phyloP scores from a whole-genome alignment of 2,329 filamentous ascomycete genomes.

The Proliferodiscus dingleyae region DNA sequence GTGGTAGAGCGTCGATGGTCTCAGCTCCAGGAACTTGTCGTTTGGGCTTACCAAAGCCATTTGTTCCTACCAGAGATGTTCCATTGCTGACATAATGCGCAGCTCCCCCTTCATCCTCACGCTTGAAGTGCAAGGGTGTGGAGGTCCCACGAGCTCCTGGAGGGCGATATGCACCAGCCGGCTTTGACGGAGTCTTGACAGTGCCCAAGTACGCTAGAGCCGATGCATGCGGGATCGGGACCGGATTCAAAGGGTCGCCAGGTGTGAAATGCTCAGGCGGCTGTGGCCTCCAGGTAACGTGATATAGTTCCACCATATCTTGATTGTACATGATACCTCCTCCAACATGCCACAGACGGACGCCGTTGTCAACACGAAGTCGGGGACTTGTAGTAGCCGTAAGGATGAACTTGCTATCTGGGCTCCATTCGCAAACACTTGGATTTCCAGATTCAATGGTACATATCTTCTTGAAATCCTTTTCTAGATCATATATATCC shows the following conservation, averaged over 20 bases:
- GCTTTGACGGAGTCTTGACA: constrained; percentile 92
- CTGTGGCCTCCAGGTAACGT: constrained; percentile 82
- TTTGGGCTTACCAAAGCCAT: constrained; percentile 72
- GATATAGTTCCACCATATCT: constrained; percentile 91
- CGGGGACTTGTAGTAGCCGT: constrained; percentile 97
- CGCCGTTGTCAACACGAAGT: constrained; percentile 91
- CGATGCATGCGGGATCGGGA: constrained; percentile 77
- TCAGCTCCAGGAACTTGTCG: constrained; percentile 87
- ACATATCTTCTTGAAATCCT: constrained; percentile 85
- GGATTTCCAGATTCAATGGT: constrained; percentile 95
- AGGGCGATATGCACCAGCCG: constrained; percentile 92
- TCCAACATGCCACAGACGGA: constrained; percentile 90
- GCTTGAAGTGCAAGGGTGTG: constrained; percentile 92
- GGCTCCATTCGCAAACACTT: constrained; percentile 95
- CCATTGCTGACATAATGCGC: constrained; percentile 80
- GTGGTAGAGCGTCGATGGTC: constrained; percentile 56
- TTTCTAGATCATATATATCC: constrained; percentile 94
- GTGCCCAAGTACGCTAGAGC: constrained; percentile 77
- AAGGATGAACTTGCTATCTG: constrained; percentile 90
- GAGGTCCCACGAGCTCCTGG: constrained; percentile 85
- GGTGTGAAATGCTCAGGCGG: constrained; percentile 52
- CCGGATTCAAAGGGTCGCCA: constrained; percentile 66
- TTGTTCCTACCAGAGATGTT: constrained; percentile 56
- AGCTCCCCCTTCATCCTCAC: constrained; percentile 91
- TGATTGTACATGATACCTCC: constrained; percentile 91